Conservation (phyloP, 768 basidiomycete species). For the Boletus edulis region DNA sequence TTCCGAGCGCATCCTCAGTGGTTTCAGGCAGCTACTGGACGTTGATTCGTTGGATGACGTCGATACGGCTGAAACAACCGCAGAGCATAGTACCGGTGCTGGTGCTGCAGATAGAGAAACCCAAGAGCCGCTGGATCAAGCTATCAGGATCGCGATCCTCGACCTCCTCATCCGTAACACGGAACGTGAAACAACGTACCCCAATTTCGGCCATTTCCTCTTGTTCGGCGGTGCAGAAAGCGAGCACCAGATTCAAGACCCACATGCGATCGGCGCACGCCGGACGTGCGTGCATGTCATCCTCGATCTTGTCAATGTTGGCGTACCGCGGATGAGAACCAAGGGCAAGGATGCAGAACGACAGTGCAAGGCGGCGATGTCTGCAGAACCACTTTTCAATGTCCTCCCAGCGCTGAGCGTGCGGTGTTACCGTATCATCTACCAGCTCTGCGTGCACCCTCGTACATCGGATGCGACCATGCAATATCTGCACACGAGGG, state of each 20-base stretch:
- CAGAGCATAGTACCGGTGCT: constrained; percentile 68
- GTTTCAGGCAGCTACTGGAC: constrained; percentile 67
- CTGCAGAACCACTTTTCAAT: constrained; percentile 53
- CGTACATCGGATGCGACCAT: constrained; percentile 78
- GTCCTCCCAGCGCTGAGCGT: constrained; percentile 79
- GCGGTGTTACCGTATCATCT: constrained; percentile 78
- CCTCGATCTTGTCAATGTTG: constrained; percentile 70
- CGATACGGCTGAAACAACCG: constrained; percentile 53
- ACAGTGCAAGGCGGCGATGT: constrained; percentile 25
- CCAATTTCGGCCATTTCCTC: constrained; percentile 86
- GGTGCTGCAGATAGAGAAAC: constrained; percentile 58
- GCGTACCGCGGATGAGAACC: constrained; percentile 58
- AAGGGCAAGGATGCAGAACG: constrained; percentile 39
- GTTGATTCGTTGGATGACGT: constrained; percentile 63
- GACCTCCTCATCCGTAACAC: constrained; percentile 83
- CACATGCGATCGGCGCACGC: constrained; percentile 67
- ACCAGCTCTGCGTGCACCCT: constrained; percentile 86
- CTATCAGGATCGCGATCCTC: constrained; percentile 72
- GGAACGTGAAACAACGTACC: constrained; percentile 54
- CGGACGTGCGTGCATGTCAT: constrained; percentile 79
- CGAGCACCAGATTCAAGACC: constrained; percentile 72
- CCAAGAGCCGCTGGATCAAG: constrained; percentile 55
- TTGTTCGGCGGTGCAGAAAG: constrained; percentile 66
- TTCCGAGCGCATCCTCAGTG: constrained; percentile 80
- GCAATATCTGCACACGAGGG: constrained; percentile 82